Conservation (phyloP, 805 yeast species). For the Ogataea polymorpha region DNA sequence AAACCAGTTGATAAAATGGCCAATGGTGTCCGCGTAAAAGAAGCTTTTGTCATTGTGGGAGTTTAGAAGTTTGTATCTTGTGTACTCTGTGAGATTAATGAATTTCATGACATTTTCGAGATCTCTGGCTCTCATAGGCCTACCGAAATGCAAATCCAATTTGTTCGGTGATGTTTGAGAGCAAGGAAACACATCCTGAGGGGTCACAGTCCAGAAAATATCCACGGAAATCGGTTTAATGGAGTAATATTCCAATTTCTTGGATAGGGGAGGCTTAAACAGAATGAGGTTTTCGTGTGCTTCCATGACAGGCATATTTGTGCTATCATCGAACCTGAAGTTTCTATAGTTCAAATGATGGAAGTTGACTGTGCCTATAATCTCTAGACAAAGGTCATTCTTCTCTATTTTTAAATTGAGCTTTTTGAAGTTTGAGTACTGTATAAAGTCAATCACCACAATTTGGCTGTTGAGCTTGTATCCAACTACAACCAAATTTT, state of each 20-base stretch:
- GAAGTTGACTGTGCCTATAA: slow-evolving; percentile 29
- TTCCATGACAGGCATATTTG: slow-evolving; percentile 16
- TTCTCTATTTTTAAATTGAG: slow-evolving; percentile 16
- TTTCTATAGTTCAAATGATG: slow-evolving; percentile 13
- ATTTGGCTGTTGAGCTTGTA: slow-evolving; percentile 23
- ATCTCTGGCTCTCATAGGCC: slow-evolving; percentile 16
- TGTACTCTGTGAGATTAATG: slow-evolving; percentile 31
- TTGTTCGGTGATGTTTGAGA: slow-evolving; percentile 27
- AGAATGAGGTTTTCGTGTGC: slow-evolving; percentile 36
- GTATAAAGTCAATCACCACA: slow-evolving; percentile 27
- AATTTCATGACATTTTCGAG: slow-evolving; percentile 27
- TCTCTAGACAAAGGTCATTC: slow-evolving; percentile 22
- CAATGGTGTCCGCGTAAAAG: slow-evolving; percentile 2
- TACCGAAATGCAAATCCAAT: slow-evolving; percentile 25
- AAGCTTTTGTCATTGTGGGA: not conserved
- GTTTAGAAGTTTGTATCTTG: slow-evolving; percentile 22
- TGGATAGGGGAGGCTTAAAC: slow-evolving; percentile 72
- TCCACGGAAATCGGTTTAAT: slow-evolving; percentile 68
- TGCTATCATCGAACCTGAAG: slow-evolving; percentile 16
- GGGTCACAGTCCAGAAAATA: slow-evolving; percentile 35
- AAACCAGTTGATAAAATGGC: slow-evolving; percentile 1
- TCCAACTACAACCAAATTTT: slow-evolving; percentile 27
- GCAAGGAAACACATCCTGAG: slow-evolving; percentile 10
- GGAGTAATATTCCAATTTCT: slow-evolving; percentile 73
- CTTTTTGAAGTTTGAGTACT: slow-evolving; percentile 14